Conservation (phyloP, 169 alveolate genomes). For the Plasmodium sp. region DNA sequence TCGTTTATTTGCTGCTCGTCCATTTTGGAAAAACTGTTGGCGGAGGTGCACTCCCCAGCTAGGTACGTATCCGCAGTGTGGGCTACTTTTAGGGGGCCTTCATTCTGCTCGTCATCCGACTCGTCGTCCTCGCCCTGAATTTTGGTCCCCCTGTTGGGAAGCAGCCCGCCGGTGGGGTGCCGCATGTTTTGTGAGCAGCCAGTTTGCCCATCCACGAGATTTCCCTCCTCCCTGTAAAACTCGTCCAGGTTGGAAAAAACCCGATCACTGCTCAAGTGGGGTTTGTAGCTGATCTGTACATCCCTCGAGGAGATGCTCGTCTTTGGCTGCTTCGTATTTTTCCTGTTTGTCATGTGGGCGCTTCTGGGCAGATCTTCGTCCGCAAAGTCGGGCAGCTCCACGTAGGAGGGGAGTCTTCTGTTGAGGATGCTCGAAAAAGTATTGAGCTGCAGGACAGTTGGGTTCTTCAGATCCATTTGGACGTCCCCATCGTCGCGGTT, state of each 20-base stretch:
- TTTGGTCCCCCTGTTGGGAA: conserved; percentile 39
- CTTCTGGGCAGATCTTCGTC: conserved; percentile 18
- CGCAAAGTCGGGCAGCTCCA: conserved; percentile 42
- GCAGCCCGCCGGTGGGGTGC: background rate
- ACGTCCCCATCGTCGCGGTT: background rate
- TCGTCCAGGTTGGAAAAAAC: conserved; percentile 33
- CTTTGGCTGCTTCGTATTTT: background rate
- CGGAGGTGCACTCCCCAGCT: background rate
- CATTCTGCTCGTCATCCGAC: conserved; percentile 39
- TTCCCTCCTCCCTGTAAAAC: conserved; percentile 35
- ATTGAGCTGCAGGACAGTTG: conserved; percentile 3
- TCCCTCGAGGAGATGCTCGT: conserved; percentile 33
- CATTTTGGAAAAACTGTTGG: background rate
- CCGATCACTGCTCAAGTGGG: background rate
- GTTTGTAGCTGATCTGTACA: background rate
- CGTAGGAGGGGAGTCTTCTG: conserved; percentile 17
- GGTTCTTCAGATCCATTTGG: background rate
- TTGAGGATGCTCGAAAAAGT: conserved; percentile 32
- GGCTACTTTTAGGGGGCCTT: background rate
- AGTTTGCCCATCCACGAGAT: background rate
- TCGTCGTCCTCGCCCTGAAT: conserved; percentile 70
- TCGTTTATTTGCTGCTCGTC: conserved; percentile 31
- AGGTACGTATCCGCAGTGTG: background rate
- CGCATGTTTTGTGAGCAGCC: background rate
- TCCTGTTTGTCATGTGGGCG: conserved; percentile 19